phyloP scores from a whole-genome alignment of 2,329 filamentous ascomycete genomes.

The Phaeosphaeriaceae sp. region DNA sequence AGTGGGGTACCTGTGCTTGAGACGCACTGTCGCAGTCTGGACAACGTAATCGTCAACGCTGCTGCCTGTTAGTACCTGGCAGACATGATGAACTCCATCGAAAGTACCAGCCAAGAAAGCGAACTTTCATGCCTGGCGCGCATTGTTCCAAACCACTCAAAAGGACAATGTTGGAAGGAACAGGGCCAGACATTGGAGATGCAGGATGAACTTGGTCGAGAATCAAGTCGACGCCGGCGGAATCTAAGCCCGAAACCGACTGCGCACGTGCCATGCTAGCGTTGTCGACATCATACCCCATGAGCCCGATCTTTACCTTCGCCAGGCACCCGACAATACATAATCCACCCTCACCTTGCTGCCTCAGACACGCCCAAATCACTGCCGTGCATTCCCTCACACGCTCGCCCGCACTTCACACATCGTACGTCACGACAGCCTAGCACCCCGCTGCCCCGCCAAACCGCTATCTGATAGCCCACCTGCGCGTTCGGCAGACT shows the following conservation, averaged over 20 bases:
- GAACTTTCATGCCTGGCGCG: slow-evolving; percentile 75
- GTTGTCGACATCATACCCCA: slow-evolving; percentile 35
- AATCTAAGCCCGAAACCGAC: slow-evolving; percentile 19
- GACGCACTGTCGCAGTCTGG: slow-evolving; percentile 66
- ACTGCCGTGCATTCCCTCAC: slow-evolving; percentile 3
- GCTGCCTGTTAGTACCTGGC: slow-evolving; percentile 17
- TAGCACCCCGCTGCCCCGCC: slow-evolving; percentile 26
- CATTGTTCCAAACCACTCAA: slow-evolving; percentile 57
- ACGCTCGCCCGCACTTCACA: background rate
- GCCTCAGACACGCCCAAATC: slow-evolving; percentile 8
- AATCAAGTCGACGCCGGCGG: slow-evolving; percentile 9
- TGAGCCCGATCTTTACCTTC: slow-evolving; percentile 24
- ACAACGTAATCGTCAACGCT: slow-evolving; percentile 69
- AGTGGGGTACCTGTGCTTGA: slow-evolving; percentile 72
- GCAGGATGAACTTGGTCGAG: slow-evolving; percentile 3
- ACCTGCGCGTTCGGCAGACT: slow-evolving; percentile 5
- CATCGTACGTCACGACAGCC: slow-evolving; percentile 19
- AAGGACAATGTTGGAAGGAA: slow-evolving; percentile 63
- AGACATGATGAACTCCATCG: background rate
- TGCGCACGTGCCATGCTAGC: slow-evolving; percentile 27
- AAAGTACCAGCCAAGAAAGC: slow-evolving; percentile 89
- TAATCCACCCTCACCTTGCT: slow-evolving; percentile 17
- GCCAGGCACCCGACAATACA: slow-evolving; percentile 23
- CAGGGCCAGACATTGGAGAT: slow-evolving; percentile 55
- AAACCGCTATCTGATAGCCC: slow-evolving; percentile 19